A percentile compares a stretch with the other conserved stretches of the same genome.
Conservation (phyloP, 1,284 basidiomycete genomes). For the Sanghuangporus sanghuang region DNA sequence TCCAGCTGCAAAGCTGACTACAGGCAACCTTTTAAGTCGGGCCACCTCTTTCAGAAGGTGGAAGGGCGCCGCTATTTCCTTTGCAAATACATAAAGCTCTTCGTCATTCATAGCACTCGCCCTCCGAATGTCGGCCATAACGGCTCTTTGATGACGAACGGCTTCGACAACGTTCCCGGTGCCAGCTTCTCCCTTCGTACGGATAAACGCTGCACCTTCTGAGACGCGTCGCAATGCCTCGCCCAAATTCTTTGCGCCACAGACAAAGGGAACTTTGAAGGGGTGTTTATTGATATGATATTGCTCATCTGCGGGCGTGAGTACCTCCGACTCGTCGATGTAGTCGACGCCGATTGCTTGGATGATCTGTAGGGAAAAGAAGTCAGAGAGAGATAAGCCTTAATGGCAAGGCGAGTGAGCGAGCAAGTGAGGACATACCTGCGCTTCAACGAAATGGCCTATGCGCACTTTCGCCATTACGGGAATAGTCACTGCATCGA, state of each 20-base stretch:
- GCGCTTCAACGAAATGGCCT: conserved; percentile 95
- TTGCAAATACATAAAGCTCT: conserved; percentile 93
- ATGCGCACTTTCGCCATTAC: conserved; percentile 95
- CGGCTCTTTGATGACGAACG: conserved; percentile 86
- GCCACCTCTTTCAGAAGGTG: conserved; percentile 97
- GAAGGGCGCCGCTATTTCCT: conserved; percentile 94
- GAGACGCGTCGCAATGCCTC: conserved; percentile 96
- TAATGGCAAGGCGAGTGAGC: not conserved
- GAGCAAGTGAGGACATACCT: conserved; percentile 42
- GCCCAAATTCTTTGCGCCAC: conserved; percentile 76
- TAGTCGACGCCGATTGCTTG: conserved; percentile 96
- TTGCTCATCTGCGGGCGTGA: conserved; percentile 93
- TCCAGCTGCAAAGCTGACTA: conserved; percentile 95
- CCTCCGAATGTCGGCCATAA: conserved; percentile 82
- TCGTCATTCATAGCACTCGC: conserved; percentile 89
- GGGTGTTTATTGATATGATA: conserved; percentile 84
- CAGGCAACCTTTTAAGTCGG: conserved; percentile 87
- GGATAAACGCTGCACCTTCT: conserved; percentile 96
- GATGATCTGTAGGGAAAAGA: conserved; percentile 64
- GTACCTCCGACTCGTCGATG: conserved; percentile 96
- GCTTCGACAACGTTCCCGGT: conserved; percentile 98
- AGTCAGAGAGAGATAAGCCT: not conserved
- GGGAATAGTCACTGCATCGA: conserved; percentile 86
- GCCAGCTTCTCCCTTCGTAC: conserved; percentile 96
- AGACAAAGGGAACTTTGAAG: conserved; percentile 87